Evolutionary conservation across 1,139 yeast genomes (phyloP), one percentile per base, ranked within the genome.

Genomic region (Lodderomyces orthopsilosis): DNA sequence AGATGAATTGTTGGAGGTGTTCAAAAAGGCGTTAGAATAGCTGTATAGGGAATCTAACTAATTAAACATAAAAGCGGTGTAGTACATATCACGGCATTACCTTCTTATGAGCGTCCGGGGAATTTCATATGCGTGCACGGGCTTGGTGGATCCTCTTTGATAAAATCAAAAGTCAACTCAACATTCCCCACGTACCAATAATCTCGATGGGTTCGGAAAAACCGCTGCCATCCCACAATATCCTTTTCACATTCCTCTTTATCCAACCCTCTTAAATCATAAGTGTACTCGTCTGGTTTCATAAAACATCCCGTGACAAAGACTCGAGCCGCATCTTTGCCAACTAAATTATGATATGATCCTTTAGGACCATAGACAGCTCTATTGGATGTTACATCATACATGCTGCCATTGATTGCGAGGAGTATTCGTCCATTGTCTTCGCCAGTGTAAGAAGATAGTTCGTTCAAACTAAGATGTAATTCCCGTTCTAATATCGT

Each of bases 241-340:
- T 69, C 74, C 2, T 43, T 39, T 9, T 40, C 41, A 0, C 66
- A 70, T 43, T 70, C 76, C 0, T 46, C 53, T 9, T 51, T 47
- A 46, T 71, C 74, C 27, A 85, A 59, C 0, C 86, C 94, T 23
- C 95, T 63, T 36, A 86, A 60, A 58, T 87, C 95, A 57, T 80
- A 76, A 0, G 91, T 86, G 53, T 75, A 68, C 51, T 80, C 81
- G 41, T 75, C 80, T 14, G 68, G 72, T 17, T 75, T 72, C 36
- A 65, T 60, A 51, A 87, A 78, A 55, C 95, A 87, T 4, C 94
- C 94, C 1, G 93, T 87, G 3, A 81, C 84, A 54, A 79, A 83
- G 21, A 89, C 89, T 38, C 95, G 65, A 0, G 93, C 84, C 37
- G 81, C 77, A 58, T 88, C 95, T 39, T 65, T 66, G 0, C 95